Conservation (phyloP, 257 asterid species). For the Rhazya stricta region DNA sequence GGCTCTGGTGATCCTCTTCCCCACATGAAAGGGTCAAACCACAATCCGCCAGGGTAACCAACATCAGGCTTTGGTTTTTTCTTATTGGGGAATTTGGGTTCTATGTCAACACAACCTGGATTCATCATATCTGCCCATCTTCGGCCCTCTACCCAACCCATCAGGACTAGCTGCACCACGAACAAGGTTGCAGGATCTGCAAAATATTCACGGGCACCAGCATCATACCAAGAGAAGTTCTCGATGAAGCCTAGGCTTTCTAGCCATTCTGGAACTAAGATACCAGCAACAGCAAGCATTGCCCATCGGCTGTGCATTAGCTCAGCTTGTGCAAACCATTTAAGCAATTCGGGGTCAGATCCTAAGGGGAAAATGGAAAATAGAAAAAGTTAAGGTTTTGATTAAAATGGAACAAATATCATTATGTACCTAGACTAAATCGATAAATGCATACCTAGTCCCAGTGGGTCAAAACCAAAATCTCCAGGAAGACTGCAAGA, state of each 20-base stretch:
- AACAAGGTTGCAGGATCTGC: conserved; percentile 65
- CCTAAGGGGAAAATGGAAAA: conserved; percentile 26
- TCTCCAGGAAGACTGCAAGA: conserved; percentile 77
- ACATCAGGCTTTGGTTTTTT: conserved; percentile 64
- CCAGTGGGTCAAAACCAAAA: conserved; percentile 84
- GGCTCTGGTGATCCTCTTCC: conserved; percentile 94
- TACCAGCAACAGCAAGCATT: conserved; percentile 79
- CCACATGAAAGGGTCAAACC: conserved; percentile 82
- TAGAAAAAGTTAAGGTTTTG: not conserved
- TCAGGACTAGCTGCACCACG: conserved; percentile 50
- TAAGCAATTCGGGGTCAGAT: conserved; percentile 72
- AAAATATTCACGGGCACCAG: conserved; percentile 68
- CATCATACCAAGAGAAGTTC: conserved; percentile 72
- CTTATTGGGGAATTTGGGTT: conserved; percentile 52
- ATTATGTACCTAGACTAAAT: not conserved
- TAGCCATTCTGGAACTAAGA: conserved; percentile 77
- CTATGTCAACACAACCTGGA: conserved; percentile 76
- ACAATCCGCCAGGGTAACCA: conserved; percentile 86
- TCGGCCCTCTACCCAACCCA: conserved; percentile 94
- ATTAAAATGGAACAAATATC: not conserved
- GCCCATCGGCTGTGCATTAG: conserved; percentile 82
- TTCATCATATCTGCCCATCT: conserved; percentile 83
- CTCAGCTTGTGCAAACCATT: conserved; percentile 91
- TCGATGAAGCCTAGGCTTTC: conserved; percentile 67
- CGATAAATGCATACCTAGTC: conserved; percentile 47